Conservation (phyloP, 345 rosid species). For the Salix caprea region DNA sequence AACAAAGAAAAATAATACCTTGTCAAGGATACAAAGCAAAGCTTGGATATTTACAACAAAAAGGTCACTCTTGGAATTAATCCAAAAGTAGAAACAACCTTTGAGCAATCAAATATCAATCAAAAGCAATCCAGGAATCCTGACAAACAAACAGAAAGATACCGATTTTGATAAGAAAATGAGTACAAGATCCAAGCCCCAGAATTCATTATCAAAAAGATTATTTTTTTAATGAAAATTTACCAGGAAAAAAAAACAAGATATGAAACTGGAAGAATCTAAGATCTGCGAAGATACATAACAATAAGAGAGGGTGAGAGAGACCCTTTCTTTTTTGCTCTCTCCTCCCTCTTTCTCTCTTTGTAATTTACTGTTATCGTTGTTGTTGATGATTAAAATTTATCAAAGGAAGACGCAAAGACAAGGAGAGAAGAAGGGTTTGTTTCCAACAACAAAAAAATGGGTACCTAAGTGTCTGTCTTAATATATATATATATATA, state of each 20-base stretch:
- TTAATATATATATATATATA: background rate
- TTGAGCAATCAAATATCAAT: conserved; percentile 39
- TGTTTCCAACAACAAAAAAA: conserved; percentile 11
- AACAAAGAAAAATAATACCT: conserved; percentile 38
- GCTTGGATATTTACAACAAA: conserved; percentile 31
- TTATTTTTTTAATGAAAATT: background rate
- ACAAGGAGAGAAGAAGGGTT: conserved; percentile 12
- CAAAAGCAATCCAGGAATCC: conserved; percentile 51
- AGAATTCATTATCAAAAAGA: conserved; percentile 9
- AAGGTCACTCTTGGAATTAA: conserved; percentile 47
- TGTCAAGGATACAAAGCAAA: conserved; percentile 16
- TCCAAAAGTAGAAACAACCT: conserved; percentile 19
- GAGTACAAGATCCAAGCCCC: conserved; percentile 27
- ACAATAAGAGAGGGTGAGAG: conserved; percentile 49
- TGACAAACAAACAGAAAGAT: conserved; percentile 18
- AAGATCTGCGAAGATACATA: conserved; percentile 42
- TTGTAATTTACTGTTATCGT: background rate
- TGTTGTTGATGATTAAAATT: conserved; percentile 22
- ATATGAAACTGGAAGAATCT: conserved; percentile 28
- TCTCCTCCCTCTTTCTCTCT: conserved; percentile 24
- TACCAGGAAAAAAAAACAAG: conserved; percentile 32
- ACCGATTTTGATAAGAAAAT: conserved; percentile 6
- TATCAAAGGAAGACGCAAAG: conserved; percentile 18
- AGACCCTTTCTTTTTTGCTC: conserved; percentile 41
- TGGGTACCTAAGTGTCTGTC: background rate